Conservation (phyloP, 73 alveolate genomes). For the Breviolum minutum region DNA sequence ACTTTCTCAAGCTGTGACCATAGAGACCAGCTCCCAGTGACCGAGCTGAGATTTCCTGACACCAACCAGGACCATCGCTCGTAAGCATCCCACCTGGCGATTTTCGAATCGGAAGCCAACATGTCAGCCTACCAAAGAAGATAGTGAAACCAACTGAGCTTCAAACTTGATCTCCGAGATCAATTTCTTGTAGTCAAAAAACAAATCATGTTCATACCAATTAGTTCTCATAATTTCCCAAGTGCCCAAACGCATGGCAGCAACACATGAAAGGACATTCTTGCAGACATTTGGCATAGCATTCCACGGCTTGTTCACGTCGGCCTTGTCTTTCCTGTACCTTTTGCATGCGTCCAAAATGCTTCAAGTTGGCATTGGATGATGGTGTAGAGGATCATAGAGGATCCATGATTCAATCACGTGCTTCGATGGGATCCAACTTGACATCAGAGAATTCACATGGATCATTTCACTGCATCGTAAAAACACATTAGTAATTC, state of each 20-base stretch:
- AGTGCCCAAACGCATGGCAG: not conserved
- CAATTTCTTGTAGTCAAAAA: not conserved
- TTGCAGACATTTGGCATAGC: constrained; percentile 70
- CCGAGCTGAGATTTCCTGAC: not conserved
- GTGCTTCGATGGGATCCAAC: no score
- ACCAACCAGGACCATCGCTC: constrained; percentile 91
- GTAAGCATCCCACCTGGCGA: constrained; percentile 88
- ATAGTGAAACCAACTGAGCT: no score
- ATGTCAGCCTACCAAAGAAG: not conserved
- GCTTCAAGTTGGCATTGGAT: no score
- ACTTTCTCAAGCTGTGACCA: no score
- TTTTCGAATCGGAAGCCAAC: not conserved
- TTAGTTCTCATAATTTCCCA: no score
- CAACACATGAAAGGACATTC: constrained; percentile 78
- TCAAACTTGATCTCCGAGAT: no score
- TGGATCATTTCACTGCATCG: no score
- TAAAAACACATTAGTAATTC: no score
- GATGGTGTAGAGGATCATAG: no score
- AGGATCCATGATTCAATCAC: no score
- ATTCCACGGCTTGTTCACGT: constrained; percentile 80
- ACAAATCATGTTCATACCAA: not conserved
- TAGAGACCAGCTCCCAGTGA: no score
- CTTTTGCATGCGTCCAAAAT: not conserved
- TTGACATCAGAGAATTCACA: no score
- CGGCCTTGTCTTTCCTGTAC: constrained; percentile 94